Evolutionary conservation across 768 basidiomycete genomes (phyloP).

Genomic region (Lactarius sanguifluus): DNA sequence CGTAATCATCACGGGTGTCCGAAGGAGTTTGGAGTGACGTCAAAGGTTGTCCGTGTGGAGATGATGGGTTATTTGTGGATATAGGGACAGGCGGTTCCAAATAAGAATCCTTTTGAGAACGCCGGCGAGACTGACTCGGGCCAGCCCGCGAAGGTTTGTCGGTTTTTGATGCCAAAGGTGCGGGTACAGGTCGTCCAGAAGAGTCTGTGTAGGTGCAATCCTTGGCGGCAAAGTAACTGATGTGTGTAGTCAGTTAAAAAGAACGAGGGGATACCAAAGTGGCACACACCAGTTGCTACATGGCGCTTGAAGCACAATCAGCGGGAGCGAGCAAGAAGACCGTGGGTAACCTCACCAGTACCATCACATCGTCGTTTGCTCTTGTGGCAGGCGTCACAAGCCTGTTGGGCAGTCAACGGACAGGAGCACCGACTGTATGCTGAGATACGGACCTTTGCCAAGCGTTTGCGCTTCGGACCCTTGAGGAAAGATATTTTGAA

Average conservation of each 20-base stretch:
- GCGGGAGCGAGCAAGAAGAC: slow-evolving; percentile 12
- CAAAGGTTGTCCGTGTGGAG: slow-evolving; percentile 11
- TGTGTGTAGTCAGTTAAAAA: slow-evolving; percentile 23
- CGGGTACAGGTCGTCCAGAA: slow-evolving; percentile 75
- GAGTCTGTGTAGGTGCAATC: slow-evolving; percentile 79
- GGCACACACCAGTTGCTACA: slow-evolving; percentile 73
- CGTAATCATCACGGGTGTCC: slow-evolving; percentile 32
- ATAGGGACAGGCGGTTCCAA: slow-evolving; percentile 18
- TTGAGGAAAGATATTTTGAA: slow-evolving; percentile 47
- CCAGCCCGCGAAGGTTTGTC: slow-evolving; percentile 21
- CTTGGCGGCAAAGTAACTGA: slow-evolving; percentile 79
- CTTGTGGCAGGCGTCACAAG: slow-evolving; percentile 84
- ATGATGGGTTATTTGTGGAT: slow-evolving; percentile 8
- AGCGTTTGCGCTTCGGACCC: slow-evolving; percentile 53
- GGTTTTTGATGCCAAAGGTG: slow-evolving; percentile 41
- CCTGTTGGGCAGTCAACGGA: slow-evolving; percentile 36
- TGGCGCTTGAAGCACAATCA: slow-evolving; percentile 49
- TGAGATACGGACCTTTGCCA: slow-evolving; percentile 45
- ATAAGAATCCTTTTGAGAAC: slow-evolving; percentile 12
- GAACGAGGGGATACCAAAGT: slow-evolving; percentile 8
- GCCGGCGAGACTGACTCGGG: slow-evolving; percentile 22
- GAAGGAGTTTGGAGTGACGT: slow-evolving; percentile 31
- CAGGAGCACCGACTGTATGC: neutral
- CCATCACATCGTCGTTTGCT: slow-evolving; percentile 84
- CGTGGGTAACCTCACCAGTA: slow-evolving; percentile 51